These are phyloP conservation scores for Saccharomycopsis phalli DNA, from an alignment of 1,139 yeast genomes.

Conservation along the genomic window DNA sequence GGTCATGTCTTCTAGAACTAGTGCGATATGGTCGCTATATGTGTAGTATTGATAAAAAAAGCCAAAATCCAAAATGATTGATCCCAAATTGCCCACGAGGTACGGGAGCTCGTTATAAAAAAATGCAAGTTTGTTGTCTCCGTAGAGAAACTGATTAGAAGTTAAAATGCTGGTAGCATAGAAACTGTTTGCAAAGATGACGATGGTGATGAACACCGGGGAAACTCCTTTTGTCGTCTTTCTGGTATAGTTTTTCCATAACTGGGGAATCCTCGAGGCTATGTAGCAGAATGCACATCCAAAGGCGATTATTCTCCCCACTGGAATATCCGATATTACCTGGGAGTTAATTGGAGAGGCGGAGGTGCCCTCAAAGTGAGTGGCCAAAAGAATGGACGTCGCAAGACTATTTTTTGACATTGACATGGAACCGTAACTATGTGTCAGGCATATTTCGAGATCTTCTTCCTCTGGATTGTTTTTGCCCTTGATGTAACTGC, in stretches of 20 bases:
- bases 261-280: conserved; percentile 77
- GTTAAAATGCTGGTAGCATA: conserved; percentile 70
- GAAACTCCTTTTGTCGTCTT: conserved; percentile 83
- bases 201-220: conserved; percentile 67
- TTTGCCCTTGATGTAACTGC: conserved; percentile 28
- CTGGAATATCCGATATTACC: conserved; percentile 10
- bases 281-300: conserved; percentile 68
- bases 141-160: conserved; percentile 29
- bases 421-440: conserved; percentile 8
- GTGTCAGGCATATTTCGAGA: neutral
- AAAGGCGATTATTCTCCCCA: conserved; percentile 70
- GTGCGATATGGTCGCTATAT: conserved; percentile 25
- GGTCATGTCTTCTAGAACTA: neutral
- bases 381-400: conserved; percentile 22
- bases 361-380: conserved; percentile 22
- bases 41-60: conserved; percentile 57
- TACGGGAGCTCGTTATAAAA: conserved; percentile 69
- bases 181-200: conserved; percentile 75
- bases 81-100: conserved; percentile 79
- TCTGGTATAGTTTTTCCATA: conserved; percentile 62
- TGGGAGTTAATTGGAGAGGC: conserved; percentile 23
- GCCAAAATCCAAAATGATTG: conserved; percentile 64
- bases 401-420: conserved; percentile 22
- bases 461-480: neutral
- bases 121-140: conserved; percentile 37